A percentile compares a stretch with the other conserved stretches of the same genome.
Conservation (phyloP, 371 early-diverging fungal genomes). For the Fennellomyces sp. region DNA sequence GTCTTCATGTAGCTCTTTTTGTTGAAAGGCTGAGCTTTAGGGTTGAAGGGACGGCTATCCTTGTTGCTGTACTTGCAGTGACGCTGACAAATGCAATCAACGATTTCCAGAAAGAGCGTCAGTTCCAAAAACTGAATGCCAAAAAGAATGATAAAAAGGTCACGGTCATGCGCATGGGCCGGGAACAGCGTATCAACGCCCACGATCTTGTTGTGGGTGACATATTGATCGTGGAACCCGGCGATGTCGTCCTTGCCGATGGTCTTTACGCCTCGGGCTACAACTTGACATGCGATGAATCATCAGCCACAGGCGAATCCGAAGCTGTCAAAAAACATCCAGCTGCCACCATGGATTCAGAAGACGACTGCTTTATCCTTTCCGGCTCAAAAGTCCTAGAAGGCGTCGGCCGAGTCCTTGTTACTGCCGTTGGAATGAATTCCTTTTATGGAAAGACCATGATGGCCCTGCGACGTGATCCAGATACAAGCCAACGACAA, state of each 20-base stretch:
- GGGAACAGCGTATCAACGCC: conserved; percentile 80
- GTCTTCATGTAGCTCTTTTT: no score
- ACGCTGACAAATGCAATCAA: conserved; percentile 93
- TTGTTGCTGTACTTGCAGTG: conserved; percentile 90
- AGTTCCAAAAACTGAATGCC: conserved; percentile 91
- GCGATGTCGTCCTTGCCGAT: conserved; percentile 91
- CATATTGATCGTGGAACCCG: conserved; percentile 88
- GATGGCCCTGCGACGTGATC: conserved; percentile 81
- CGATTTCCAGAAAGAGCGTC: conserved; percentile 94
- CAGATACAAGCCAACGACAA: conserved; percentile 42
- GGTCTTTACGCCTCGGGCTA: conserved; percentile 80
- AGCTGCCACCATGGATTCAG: conserved; percentile 35
- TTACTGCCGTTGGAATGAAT: conserved; percentile 83
- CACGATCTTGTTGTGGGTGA: conserved; percentile 89
- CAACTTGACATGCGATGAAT: conserved; percentile 89
- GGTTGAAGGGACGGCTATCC: conserved; percentile 90
- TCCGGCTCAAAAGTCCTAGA: conserved; percentile 91
- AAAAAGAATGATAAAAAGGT: conserved; percentile 89
- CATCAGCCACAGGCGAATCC: conserved; percentile 92
- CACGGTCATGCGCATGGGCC: conserved; percentile 76
- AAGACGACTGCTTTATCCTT: conserved; percentile 80
- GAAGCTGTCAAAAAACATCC: conserved; percentile 73
- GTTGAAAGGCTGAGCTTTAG: conserved; percentile 30
- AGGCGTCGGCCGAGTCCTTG: conserved; percentile 84
- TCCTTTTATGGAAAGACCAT: conserved; percentile 84